A percentile compares a stretch with the other conserved stretches of the same genome.
Evolutionary conservation across 2,329 filamentous ascomycete species (phyloP).

Genomic region (Talaromyces sp.): DNA sequence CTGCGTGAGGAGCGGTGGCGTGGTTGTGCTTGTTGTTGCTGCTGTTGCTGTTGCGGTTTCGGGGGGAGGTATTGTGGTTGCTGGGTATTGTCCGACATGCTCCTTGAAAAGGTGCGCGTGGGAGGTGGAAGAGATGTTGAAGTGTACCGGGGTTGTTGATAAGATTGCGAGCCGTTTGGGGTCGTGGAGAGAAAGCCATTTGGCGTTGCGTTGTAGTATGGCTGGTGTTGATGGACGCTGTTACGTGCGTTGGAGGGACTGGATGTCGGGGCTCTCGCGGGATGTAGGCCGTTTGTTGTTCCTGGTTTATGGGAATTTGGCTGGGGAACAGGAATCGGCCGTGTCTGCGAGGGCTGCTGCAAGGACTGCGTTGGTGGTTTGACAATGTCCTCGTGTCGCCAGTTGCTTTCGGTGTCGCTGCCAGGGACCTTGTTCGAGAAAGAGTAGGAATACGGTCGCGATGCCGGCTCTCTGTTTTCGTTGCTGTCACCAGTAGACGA

Average conservation of each 20-base stretch:
- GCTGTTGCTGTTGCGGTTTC: no score
- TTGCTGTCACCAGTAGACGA: neutral
- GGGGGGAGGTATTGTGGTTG: conserved; percentile 10
- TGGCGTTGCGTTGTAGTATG: conserved; percentile 2
- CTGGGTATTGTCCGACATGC: neutral
- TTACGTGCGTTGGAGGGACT: conserved; percentile 1
- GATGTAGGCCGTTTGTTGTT: neutral
- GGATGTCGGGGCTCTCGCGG: neutral
- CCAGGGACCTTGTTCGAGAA: conserved; percentile 3
- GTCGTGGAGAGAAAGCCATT: conserved; percentile 10
- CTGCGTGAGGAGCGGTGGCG: conserved; percentile 14
- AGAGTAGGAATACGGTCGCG: conserved; percentile 11
- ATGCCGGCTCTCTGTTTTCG: neutral
- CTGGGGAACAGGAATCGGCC: conserved; percentile 9
- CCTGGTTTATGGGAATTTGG: neutral
- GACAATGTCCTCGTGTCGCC: conserved; percentile 1
- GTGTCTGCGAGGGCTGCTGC: neutral
- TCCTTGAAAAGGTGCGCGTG: conserved; percentile 5
- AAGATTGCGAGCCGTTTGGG: conserved; percentile 12
- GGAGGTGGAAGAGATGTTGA: conserved; percentile 7
- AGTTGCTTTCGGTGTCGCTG: conserved; percentile 5
- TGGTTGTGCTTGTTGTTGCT: conserved; percentile 15
- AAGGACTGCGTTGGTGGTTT: neutral
- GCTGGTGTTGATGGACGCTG: neutral
- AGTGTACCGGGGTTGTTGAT: conserved; percentile 12